phyloP scores from a whole-genome alignment of 805 yeast species.

The Priceomyces castillae region DNA sequence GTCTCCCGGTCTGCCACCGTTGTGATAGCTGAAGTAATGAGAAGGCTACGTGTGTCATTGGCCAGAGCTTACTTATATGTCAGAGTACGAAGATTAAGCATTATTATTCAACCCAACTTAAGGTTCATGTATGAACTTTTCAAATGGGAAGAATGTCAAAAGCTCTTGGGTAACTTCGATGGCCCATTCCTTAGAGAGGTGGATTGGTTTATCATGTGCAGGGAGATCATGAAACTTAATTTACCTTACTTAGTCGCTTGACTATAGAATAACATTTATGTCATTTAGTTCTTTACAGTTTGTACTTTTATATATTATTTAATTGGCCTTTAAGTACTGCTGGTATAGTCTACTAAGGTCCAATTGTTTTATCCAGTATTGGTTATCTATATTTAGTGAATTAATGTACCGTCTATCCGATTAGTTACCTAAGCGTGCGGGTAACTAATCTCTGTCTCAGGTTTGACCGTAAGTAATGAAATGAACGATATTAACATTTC shows the following conservation, averaged over 20 bases:
- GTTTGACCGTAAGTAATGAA: not conserved
- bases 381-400: too few relatives aligned
- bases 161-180: slow-evolving; percentile 11
- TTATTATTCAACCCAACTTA: slow-evolving; percentile 90
- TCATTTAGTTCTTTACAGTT: not conserved
- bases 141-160: slow-evolving; percentile 42
- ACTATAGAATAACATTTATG: not conserved
- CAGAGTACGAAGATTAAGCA: slow-evolving; percentile 85
- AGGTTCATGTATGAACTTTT: slow-evolving; percentile 88
- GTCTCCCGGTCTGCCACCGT: slow-evolving; percentile 94
- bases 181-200: slow-evolving; percentile 51
- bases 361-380: too few relatives aligned
- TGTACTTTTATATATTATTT: not conserved
- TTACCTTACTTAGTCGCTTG: slow-evolving; percentile 51
- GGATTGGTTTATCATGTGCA: slow-evolving; percentile 86
- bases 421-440: not conserved
- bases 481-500: too few relatives aligned
- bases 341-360: not conserved
- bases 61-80: slow-evolving; percentile 84
- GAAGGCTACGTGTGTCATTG: slow-evolving; percentile 59
- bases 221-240: slow-evolving; percentile 78
- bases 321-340: not conserved
- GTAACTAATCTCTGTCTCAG: not conserved
- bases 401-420: too few relatives aligned
- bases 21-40: slow-evolving; percentile 93